These are phyloP conservation scores for Solidago caesia DNA, from an alignment of 129 eudicot genomes.

Conservation along the genomic window DNA sequence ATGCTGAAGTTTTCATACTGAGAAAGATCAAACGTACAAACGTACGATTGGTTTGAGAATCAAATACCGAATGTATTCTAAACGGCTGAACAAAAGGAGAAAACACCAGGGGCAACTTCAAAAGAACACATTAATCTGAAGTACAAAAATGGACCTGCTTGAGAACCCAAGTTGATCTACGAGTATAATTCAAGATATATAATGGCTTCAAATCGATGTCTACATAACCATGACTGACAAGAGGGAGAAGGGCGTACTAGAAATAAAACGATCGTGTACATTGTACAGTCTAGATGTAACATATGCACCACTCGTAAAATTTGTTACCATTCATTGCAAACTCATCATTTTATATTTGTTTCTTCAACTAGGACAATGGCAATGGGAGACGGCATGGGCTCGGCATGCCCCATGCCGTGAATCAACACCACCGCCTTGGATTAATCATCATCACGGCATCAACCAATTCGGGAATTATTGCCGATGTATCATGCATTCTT, in stretches of 20 bases:
- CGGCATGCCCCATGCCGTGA: no score
- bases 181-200: not conserved
- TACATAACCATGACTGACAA: not conserved
- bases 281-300: not conserved
- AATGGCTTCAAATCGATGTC: not conserved
- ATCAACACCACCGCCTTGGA: not conserved
- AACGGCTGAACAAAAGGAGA: conserved; percentile 24
- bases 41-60: conserved; percentile 12
- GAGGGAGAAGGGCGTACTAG: not conserved
- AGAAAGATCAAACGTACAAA: conserved; percentile 15
- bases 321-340: not conserved
- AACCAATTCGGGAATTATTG: no score
- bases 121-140: conserved; percentile 4
- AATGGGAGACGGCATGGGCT: no score
- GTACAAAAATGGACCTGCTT: not conserved
- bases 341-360: not conserved
- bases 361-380: not conserved
- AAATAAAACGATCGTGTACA: not conserved
- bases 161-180: conserved; percentile 3
- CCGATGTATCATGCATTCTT: no score
- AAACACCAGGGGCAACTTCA: not conserved
- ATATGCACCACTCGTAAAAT: not conserved
- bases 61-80: conserved; percentile 20
- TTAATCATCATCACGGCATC: no score
- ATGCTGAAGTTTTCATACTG: conserved; percentile 8